These are phyloP conservation scores for Otatea glauca DNA, from an alignment of 176 grass and related monocot genomes.

Conservation along the genomic window DNA sequence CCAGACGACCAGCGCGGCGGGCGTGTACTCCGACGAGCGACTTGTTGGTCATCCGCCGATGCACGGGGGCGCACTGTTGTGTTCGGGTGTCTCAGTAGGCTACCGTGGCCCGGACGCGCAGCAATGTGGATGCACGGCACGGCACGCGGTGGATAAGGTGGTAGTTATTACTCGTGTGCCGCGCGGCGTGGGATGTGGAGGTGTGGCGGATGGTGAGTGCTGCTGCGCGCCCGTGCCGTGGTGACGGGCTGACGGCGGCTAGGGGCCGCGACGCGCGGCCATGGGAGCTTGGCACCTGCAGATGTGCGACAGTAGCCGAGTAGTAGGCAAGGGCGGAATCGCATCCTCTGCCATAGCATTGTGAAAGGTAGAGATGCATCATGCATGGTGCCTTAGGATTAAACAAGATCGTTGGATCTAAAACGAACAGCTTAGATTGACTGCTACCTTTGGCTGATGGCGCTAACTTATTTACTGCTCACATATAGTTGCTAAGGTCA, in stretches of 20 bases:
- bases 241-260: neutral
- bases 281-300: neutral
- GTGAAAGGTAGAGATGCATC: no score
- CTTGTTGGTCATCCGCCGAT: neutral
- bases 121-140: neutral
- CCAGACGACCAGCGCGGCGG: neutral
- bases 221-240: neutral
- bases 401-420: no score
- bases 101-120: neutral
- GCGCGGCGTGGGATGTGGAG: neutral
- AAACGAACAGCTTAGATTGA: no score
- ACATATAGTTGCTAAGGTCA: no score
- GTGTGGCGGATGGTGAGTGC: neutral
- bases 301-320: neutral
- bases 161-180: neutral
- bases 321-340: no score
- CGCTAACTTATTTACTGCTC: no score
- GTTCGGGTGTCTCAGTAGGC: neutral
- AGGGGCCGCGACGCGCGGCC: neutral
- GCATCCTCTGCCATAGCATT: no score
- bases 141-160: neutral
- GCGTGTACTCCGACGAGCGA: neutral
- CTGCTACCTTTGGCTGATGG: no score
- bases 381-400: no score
- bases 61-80: neutral